Evolutionary conservation across 257 asterid species (phyloP).

Genomic region (Nicotiana noctiflora): DNA sequence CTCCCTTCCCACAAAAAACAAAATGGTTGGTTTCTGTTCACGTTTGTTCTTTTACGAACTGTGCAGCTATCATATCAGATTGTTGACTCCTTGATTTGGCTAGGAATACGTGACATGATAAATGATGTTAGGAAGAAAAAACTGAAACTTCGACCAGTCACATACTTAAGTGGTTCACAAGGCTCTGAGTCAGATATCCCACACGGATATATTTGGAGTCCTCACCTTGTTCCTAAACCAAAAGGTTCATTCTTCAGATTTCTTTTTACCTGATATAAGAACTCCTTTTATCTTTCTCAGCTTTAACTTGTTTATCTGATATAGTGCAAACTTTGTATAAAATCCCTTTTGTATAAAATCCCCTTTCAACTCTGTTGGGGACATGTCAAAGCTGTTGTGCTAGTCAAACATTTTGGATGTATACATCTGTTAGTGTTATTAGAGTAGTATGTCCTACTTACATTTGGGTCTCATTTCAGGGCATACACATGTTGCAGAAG

Average conservation of each 20-base stretch:
- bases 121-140: constrained; percentile 80
- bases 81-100: constrained; percentile 77
- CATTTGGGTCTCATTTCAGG: constrained; percentile 33
- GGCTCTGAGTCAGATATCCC: constrained; percentile 49
- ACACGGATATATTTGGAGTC: constrained; percentile 91
- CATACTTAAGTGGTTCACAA: constrained; percentile 66
- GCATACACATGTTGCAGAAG: constrained; percentile 88
- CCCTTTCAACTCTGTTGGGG: background rate
- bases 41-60: constrained; percentile 24
- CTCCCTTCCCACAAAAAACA: background rate
- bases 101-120: constrained; percentile 88
- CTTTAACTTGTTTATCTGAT: background rate
- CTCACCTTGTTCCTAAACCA: constrained; percentile 94
- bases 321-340: background rate
- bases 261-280: background rate
- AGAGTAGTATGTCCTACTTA: background rate
- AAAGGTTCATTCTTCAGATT: constrained; percentile 38
- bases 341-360: background rate
- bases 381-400: background rate
- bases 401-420: background rate
- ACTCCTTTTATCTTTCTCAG: background rate
- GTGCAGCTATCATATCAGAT: constrained; percentile 82
- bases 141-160: constrained; percentile 66
- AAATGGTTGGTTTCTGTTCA: constrained; percentile 7
- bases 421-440: background rate